These are phyloP conservation scores for Coemansia erecta DNA, from an alignment of 192 early-diverging fungal genomes.

Conservation along the genomic window DNA sequence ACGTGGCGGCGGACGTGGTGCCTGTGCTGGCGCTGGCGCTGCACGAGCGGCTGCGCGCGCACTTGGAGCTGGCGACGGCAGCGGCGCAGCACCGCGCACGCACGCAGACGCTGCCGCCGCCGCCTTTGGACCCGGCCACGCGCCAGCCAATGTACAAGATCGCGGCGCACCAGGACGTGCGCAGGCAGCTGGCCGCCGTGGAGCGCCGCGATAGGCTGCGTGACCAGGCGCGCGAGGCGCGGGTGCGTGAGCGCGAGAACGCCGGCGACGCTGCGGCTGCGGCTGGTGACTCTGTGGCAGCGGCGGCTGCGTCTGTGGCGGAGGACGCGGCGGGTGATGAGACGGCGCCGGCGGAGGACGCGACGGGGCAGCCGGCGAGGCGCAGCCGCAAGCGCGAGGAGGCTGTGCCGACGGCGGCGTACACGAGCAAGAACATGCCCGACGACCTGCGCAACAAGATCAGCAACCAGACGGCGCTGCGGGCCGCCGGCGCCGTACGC, in stretches of 20 bases:
- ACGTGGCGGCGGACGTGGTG: conserved; percentile 61
- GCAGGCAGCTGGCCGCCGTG: conserved; percentile 66
- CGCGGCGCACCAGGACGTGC: conserved; percentile 63
- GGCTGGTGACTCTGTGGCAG: neutral
- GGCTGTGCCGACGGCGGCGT: conserved; percentile 31
- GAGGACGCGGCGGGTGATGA: conserved; percentile 26
- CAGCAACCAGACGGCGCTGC: conserved; percentile 60
- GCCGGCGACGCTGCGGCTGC: conserved; percentile 8
- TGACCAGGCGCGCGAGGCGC: conserved; percentile 59
- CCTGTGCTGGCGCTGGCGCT: conserved; percentile 66
- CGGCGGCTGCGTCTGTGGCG: neutral
- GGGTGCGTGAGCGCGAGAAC: conserved; percentile 44
- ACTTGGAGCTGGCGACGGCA: conserved; percentile 67
- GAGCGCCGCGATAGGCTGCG: conserved; percentile 67
- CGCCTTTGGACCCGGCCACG: conserved; percentile 53
- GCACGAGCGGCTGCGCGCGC: conserved; percentile 62
- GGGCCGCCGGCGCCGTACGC: conserved; percentile 55
- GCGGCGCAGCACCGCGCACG: conserved; percentile 70
- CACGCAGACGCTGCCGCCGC: conserved; percentile 60
- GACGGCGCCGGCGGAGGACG: neutral
- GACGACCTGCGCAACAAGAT: conserved; percentile 56
- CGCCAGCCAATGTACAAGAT: conserved; percentile 69
- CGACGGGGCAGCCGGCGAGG: conserved; percentile 13
- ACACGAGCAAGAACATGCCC: conserved; percentile 52
- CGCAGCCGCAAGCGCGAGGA: conserved; percentile 53